A percentile compares a stretch with the other conserved stretches of the same genome.
Evolutionary conservation across 2,329 filamentous ascomycete species (phyloP).

Genomic region (Aureobasidium pullulans): DNA sequence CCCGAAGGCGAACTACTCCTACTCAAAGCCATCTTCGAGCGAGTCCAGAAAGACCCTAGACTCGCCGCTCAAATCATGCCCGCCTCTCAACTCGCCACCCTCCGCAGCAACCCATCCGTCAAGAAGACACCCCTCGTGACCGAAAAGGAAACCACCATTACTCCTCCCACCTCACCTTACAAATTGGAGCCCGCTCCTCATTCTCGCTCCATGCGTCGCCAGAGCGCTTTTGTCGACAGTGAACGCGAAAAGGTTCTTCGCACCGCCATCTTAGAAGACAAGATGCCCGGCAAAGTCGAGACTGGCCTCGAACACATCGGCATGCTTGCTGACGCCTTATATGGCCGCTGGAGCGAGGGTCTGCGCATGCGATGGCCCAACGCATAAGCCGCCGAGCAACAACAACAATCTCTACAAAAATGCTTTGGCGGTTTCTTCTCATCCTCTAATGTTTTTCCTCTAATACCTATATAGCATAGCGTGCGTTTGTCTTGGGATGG

Average conservation of each 20-base stretch:
- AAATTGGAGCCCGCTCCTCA: conserved; percentile 70
- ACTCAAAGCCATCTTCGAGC: conserved; percentile 68
- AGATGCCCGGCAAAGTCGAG: conserved; percentile 50
- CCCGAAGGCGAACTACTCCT: conserved; percentile 86
- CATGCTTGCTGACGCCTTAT: conserved; percentile 82
- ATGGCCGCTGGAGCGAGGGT: conserved; percentile 82
- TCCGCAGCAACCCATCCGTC: conserved; percentile 19
- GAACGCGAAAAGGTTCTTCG: conserved; percentile 30
- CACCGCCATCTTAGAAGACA: conserved; percentile 43
- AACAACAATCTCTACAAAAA: not conserved
- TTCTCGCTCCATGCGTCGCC: conserved; percentile 50
- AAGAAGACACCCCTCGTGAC: conserved; percentile 13
- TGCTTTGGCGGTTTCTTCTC: not conserved
- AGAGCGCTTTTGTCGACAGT: conserved; percentile 12
- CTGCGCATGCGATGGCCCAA: conserved; percentile 48
- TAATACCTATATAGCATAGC: conserved; percentile 12
- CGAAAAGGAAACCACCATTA: conserved; percentile 7
- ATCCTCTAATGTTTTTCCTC: not conserved
- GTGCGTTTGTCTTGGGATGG: not conserved
- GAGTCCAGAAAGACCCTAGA: conserved; percentile 62
- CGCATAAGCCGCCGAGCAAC: not conserved
- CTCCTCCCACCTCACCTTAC: conserved; percentile 10
- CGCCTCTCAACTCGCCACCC: conserved; percentile 28
- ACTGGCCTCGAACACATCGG: conserved; percentile 89
- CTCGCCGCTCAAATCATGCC: conserved; percentile 44